Evolutionary conservation across 495 filamentous ascomycete species (phyloP).

Genomic region (Talaromyces adpressus): DNA sequence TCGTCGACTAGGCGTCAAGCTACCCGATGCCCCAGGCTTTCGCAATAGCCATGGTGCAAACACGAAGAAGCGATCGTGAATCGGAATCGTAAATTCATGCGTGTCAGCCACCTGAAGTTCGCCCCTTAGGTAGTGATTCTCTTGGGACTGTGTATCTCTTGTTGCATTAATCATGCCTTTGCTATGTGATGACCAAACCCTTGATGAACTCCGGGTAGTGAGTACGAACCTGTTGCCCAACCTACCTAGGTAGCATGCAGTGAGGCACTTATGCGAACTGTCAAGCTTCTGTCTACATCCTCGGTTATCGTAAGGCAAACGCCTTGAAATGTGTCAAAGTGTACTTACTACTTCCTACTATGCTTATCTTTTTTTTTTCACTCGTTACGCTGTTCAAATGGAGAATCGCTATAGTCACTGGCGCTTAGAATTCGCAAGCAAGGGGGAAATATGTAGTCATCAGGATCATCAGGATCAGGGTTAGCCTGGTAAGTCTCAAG

Average conservation of each 20-base stretch:
- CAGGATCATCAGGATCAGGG: neutral
- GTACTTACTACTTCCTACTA: neutral
- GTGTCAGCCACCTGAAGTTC: neutral
- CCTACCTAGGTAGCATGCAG: neutral
- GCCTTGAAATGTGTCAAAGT: neutral
- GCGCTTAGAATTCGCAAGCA: neutral
- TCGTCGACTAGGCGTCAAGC: conserved; percentile 24
- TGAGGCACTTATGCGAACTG: neutral
- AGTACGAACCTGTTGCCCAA: neutral
- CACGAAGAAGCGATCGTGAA: neutral
- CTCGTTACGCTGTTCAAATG: neutral
- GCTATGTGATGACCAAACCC: neutral
- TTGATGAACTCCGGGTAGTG: neutral
- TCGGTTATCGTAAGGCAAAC: neutral
- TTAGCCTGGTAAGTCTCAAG: neutral
- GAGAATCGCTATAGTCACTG: neutral
- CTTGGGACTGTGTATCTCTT: neutral
- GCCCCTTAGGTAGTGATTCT: neutral
- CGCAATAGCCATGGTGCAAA: neutral
- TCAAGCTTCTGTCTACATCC: neutral
- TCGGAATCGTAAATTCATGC: neutral
- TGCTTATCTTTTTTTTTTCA: neutral
- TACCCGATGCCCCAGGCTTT: conserved; percentile 11
- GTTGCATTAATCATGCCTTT: neutral
- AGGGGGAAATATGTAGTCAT: neutral